Evolutionary conservation across 176 grass and related monocot genomes (phyloP).

Genomic region (Microstegium vimineum): DNA sequence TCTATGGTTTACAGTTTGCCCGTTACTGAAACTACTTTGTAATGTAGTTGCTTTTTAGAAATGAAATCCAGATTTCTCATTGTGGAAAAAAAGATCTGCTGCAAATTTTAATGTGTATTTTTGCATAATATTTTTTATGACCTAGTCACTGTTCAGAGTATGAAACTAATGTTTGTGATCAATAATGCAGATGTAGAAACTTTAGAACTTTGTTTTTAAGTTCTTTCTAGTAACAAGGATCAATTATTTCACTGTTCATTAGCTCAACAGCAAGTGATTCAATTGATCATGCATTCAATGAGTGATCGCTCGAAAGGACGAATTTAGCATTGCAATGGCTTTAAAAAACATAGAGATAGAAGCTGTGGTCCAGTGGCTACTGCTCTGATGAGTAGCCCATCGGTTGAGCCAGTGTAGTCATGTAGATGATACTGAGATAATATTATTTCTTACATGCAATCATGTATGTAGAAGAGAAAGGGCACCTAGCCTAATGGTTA

Average conservation of each 20-base stretch:
- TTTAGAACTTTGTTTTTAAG: background rate
- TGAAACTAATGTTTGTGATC: background rate
- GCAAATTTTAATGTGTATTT: background rate
- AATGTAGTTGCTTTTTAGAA: background rate
- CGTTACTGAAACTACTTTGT: background rate
- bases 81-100: background rate
- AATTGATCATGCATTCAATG: slow-evolving; percentile 6
- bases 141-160: background rate
- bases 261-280: background rate
- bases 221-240: background rate
- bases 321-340: background rate
- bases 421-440: background rate
- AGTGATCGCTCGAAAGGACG: background rate
- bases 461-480: no score
- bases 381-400: background rate
- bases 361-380: background rate
- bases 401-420: background rate
- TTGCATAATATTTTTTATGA: background rate
- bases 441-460: background rate
- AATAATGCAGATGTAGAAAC: background rate
- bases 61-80: background rate
- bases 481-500: no score
- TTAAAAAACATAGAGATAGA: background rate
- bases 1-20: background rate
- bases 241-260: background rate